Base-by-base conservation (phyloP, 176 grass and related monocot genomes). In the Musa troglodytarum region DNA sequence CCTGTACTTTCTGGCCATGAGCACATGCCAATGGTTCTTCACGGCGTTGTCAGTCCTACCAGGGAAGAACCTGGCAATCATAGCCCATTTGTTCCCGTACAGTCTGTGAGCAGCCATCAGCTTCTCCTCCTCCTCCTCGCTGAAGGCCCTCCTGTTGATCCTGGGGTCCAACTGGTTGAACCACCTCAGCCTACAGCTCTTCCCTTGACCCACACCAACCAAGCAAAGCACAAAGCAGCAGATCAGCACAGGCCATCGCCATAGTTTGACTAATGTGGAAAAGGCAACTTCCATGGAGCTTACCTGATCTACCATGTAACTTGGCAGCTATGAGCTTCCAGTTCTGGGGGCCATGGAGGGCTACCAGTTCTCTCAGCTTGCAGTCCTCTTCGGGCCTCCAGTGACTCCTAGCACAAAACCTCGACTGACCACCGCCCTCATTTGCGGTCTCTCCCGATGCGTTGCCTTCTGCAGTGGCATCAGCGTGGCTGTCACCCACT, bases 21-120 rank as follows among this genome's bases (percentile, higher is more conserved):
- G 85, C 72, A 94, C 90, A 54, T 94, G 95, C 90, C 95, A 98
- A 79, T 98, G 95, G 80, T 93, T 98, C 88, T 98, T 98, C 66
- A 98, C 84, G 29, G 88, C 86, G 80, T 93, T 93, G 82, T 93
- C 95, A 1, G 95, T 98, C 50, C 95, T 85, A 1, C 95, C 95
- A 3, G 95, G 95, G 84, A 98, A 93, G 50, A 98, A 84, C 1
- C 88, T 77, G 20, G 90, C 88, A 79, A 98, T 98, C 83, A 93
- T 81, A n/a, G 95, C 84, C 95, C 95, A 98, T 76, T 91, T 98
- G 84, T 98, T 98, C 58, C 90, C 95, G 56, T 93, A 98, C 74
- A 87, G 76, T 49, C 88, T 69, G 82, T 98, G 90, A 67, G 95
- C 90, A 56, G 88, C 84, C 88, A 94, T 87, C 0, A 98, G 86